These are phyloP conservation scores for Pythium phragmitis DNA, from an alignment of 352 stramenopile species.

Conservation along the genomic window DNA sequence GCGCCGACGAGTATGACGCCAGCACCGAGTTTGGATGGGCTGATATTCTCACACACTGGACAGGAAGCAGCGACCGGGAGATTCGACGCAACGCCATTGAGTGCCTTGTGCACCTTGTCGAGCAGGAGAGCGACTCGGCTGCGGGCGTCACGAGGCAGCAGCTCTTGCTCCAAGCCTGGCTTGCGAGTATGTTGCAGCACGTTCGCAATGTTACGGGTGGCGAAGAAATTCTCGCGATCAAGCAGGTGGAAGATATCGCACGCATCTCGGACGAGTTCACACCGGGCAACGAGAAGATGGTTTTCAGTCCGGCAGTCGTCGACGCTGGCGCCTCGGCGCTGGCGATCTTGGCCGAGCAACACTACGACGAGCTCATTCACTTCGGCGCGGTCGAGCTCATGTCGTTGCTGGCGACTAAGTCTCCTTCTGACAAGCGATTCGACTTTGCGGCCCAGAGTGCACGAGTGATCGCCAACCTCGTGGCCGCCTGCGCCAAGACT, in stretches of 20 bases:
- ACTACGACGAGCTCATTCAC: slow-evolving; percentile 62
- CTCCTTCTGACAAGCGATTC: slow-evolving; percentile 29
- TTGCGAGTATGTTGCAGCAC: slow-evolving; percentile 75
- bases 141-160: slow-evolving; percentile 38
- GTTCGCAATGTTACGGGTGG: slow-evolving; percentile 54
- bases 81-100: slow-evolving; percentile 67
- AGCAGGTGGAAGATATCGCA: slow-evolving; percentile 76
- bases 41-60: slow-evolving; percentile 79
- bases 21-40: slow-evolving; percentile 78
- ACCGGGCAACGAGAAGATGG: slow-evolving; percentile 69
- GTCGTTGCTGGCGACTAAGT: slow-evolving; percentile 47
- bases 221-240: slow-evolving; percentile 69
- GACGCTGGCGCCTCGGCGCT: slow-evolving; percentile 65
- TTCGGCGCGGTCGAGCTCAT: slow-evolving; percentile 64
- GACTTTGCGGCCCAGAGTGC: slow-evolving; percentile 59
- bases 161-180: slow-evolving; percentile 75
- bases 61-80: slow-evolving; percentile 44
- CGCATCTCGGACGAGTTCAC: slow-evolving; percentile 72
- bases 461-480: slow-evolving; percentile 75
- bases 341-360: slow-evolving; percentile 63
- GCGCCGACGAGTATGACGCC: slow-evolving; percentile 74
- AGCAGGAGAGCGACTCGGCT: slow-evolving; percentile 31
- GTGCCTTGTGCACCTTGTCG: slow-evolving; percentile 60
- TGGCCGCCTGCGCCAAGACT: slow-evolving; percentile 49
- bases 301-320: slow-evolving; percentile 69